Percentiles rank a stretch among this genome's conserved stretches.
Conservation (phyloP, 306 rosid genomes). For the Urtica urens region DNA sequence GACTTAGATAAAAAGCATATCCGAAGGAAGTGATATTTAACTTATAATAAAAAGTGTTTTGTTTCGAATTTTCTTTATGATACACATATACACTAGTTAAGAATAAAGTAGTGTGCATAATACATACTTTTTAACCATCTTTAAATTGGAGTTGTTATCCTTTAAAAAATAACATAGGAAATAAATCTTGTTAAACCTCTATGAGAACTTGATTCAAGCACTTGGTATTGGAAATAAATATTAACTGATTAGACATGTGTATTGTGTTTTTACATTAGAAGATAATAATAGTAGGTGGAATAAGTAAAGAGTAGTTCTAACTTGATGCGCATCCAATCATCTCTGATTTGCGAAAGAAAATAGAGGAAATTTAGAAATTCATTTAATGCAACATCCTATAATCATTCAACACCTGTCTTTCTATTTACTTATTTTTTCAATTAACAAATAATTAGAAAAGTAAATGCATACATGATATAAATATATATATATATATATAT, state of each 20-base stretch:
- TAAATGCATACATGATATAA: too few species aligned
- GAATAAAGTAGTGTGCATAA: neutral
- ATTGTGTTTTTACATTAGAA: neutral
- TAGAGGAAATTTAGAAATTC: constrained; percentile 1
- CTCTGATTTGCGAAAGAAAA: constrained; percentile 4
- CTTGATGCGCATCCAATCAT: neutral
- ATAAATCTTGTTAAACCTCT: neutral
- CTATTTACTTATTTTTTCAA: too few species aligned
- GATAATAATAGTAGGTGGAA: neutral
- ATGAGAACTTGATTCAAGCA: neutral
- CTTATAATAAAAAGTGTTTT: neutral
- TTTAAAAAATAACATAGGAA: too few species aligned
- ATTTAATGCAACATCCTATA: neutral
- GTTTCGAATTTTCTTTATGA: neutral
- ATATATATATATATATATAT: too few species aligned
- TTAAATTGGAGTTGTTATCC: too few species aligned
- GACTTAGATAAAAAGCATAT: constrained; percentile 28
- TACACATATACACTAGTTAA: neutral
- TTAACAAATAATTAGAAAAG: too few species aligned
- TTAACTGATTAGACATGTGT: neutral
- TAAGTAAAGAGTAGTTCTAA: constrained; percentile 1
- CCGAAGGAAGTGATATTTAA: constrained; percentile 12
- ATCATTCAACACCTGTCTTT: neutral
- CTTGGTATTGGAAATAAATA: neutral
- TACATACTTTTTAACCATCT: neutral